Conservation (phyloP, 352 stramenopile genomes). For the Pythium vanterpoolii region DNA sequence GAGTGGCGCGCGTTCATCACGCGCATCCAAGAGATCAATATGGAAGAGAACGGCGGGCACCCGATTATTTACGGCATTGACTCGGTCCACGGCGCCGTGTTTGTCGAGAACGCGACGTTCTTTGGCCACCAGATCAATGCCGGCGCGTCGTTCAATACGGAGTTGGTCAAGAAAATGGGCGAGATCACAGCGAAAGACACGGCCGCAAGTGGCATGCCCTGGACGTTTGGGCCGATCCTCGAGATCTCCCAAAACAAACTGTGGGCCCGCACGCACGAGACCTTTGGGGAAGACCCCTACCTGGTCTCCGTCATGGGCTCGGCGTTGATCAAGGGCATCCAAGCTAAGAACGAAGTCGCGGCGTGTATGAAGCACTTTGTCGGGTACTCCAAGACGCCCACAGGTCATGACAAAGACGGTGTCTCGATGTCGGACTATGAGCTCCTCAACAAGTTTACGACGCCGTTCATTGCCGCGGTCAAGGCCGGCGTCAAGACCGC, state of each 20-base stretch:
- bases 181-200: slow-evolving; percentile 59
- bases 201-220: slow-evolving; percentile 55
- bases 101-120: slow-evolving; percentile 52
- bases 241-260: slow-evolving; percentile 54
- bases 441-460: slow-evolving; percentile 83
- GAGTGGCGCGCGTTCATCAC: slow-evolving; percentile 52
- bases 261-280: slow-evolving; percentile 79
- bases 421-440: slow-evolving; percentile 77
- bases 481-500: slow-evolving; percentile 78
- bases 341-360: slow-evolving; percentile 30
- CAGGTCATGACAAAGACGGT: slow-evolving; percentile 75
- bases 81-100: slow-evolving; percentile 71
- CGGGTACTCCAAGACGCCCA: slow-evolving; percentile 81
- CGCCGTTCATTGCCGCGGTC: slow-evolving; percentile 80
- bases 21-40: slow-evolving; percentile 50
- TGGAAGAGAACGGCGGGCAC: slow-evolving; percentile 36
- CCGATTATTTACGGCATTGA: slow-evolving; percentile 72
- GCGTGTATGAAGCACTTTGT: slow-evolving; percentile 84
- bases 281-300: slow-evolving; percentile 80
- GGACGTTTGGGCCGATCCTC: slow-evolving; percentile 81
- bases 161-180: slow-evolving; percentile 42
- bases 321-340: slow-evolving; percentile 44
- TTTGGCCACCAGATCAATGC: slow-evolving; percentile 79
- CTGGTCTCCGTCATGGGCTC: slow-evolving; percentile 49
- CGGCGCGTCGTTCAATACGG: slow-evolving; percentile 68